Evolutionary conservation across 306 rosid species (phyloP).

Genomic region (Mimosa bimucronata): DNA sequence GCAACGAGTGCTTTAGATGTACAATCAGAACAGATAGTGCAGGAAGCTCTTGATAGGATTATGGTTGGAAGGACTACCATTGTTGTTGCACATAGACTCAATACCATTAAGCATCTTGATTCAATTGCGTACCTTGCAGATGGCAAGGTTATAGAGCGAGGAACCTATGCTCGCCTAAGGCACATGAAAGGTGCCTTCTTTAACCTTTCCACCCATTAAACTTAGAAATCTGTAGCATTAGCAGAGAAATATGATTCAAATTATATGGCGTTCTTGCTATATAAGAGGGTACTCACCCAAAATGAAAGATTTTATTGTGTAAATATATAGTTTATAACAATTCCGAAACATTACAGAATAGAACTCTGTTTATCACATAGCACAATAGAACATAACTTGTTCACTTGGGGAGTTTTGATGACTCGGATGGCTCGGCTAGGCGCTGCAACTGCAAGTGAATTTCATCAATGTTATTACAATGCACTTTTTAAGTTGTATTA

Average conservation of each 20-base stretch:
- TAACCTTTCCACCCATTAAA: constrained; percentile 65
- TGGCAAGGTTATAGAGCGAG: constrained; percentile 84
- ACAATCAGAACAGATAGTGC: constrained; percentile 89
- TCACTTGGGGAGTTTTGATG: constrained; percentile 30
- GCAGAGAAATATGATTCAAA: background rate
- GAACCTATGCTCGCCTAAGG: constrained; percentile 79
- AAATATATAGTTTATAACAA: background rate
- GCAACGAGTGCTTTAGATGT: constrained; percentile 95
- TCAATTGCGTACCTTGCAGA: constrained; percentile 80
- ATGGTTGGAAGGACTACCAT: constrained; percentile 90
- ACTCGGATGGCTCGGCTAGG: constrained; percentile 25
- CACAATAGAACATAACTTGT: background rate
- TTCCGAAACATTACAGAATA: background rate
- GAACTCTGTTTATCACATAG: background rate
- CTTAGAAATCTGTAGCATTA: constrained; percentile 17
- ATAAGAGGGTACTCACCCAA: background rate
- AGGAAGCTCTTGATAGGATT: constrained; percentile 84
- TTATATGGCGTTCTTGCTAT: background rate
- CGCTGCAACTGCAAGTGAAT: constrained; percentile 17
- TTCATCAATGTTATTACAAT: background rate
- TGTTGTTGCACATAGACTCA: constrained; percentile 89
- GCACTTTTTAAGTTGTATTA: background rate
- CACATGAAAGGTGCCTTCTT: constrained; percentile 84
- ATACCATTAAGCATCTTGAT: constrained; percentile 82
- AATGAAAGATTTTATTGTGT: background rate